These are phyloP conservation scores for Phoma sp. DNA, from an alignment of 2,329 filamentous ascomycete species.

Conservation along the genomic window DNA sequence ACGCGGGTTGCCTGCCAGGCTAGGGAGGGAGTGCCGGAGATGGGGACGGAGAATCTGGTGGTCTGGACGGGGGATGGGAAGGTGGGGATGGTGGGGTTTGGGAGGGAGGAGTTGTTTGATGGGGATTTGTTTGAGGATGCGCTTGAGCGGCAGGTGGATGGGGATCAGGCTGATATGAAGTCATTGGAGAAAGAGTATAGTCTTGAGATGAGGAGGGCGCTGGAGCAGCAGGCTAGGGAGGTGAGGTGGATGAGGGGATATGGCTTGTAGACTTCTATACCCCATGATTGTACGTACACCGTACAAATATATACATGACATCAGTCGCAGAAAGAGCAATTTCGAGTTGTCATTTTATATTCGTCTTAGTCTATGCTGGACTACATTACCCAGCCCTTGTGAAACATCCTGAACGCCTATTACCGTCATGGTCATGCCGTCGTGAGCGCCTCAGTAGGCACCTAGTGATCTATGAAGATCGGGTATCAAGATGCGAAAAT, in stretches of 20 bases:
- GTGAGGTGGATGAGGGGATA: conserved; percentile 75
- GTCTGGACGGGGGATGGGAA: conserved; percentile 86
- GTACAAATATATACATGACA: too few relatives aligned
- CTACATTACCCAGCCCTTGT: not conserved
- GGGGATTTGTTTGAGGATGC: conserved; percentile 43
- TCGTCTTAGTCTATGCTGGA: too few relatives aligned
- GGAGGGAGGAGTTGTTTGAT: conserved; percentile 40
- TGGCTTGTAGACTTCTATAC: conserved; percentile 55
- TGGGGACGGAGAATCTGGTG: conserved; percentile 69
- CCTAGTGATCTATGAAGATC: conserved; percentile 13
- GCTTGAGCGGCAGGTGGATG: conserved; percentile 50
- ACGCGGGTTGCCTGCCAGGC: conserved; percentile 53
- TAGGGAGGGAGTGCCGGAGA: too few relatives aligned
- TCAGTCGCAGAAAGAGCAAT: too few relatives aligned
- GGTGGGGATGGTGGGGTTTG: conserved; percentile 71
- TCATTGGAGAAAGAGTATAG: conserved; percentile 68
- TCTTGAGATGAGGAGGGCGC: conserved; percentile 74
- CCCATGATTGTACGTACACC: too few relatives aligned
- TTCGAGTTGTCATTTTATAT: too few relatives aligned
- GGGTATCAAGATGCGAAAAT: conserved; percentile 15
- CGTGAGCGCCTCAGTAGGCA: not conserved
- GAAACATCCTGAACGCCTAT: not conserved
- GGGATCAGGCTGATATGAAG: conserved; percentile 47
- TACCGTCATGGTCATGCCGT: not conserved
- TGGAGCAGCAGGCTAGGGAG: conserved; percentile 81